Percentiles rank a stretch among this genome's conserved stretches.
Evolutionary conservation across 345 rosid species (phyloP).

Genomic region (Melaleuca quinquenervia): DNA sequence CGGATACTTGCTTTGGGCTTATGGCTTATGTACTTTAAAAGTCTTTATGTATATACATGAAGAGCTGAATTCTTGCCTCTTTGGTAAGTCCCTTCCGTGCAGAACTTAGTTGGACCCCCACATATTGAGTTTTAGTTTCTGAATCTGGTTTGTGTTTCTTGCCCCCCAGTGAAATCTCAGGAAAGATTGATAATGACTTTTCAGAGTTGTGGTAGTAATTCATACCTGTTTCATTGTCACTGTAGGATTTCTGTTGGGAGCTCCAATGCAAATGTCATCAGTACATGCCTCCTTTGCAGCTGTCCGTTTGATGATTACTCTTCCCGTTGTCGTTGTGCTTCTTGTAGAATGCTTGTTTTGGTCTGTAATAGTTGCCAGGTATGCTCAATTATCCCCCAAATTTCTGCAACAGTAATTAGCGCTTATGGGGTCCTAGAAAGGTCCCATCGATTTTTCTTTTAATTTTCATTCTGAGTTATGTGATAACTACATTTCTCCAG

Average conservation of each 20-base stretch:
- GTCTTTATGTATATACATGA: background rate
- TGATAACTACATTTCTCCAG: background rate
- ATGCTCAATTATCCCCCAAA: background rate
- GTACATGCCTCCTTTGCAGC: slow-evolving; percentile 69
- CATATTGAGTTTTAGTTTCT: background rate
- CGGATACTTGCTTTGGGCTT: background rate
- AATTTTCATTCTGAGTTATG: background rate
- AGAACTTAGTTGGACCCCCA: background rate
- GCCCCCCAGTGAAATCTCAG: background rate
- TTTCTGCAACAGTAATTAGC: background rate
- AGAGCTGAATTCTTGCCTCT: background rate
- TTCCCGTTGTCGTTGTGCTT: slow-evolving; percentile 65
- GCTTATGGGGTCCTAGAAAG: background rate
- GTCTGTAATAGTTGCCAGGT: slow-evolving; percentile 78
- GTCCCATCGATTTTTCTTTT: background rate
- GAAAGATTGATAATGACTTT: background rate
- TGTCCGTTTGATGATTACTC: slow-evolving; percentile 73
- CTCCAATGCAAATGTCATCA: slow-evolving; percentile 39
- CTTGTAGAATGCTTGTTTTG: slow-evolving; percentile 88
- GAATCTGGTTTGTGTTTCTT: background rate
- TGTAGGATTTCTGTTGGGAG: slow-evolving; percentile 89
- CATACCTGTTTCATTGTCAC: slow-evolving; percentile 1
- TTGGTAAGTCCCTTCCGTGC: background rate
- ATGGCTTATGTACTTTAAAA: background rate
- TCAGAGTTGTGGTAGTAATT: background rate